Percentiles rank a stretch among this genome's conserved stretches.
Evolutionary conservation across 805 yeast species (phyloP).

Genomic region (Deakozyma indianensis): DNA sequence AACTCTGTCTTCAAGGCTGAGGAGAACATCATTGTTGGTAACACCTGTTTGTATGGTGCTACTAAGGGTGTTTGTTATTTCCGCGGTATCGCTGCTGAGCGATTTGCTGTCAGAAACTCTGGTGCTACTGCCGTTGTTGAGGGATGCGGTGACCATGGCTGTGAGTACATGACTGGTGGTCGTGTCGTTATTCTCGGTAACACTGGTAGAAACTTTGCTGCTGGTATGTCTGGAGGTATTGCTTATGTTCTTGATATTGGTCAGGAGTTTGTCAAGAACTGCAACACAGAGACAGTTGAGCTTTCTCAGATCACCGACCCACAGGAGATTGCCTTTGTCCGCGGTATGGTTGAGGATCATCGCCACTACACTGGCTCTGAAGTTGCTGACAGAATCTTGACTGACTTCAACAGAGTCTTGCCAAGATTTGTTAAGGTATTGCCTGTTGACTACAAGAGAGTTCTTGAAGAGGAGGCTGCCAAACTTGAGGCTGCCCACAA

Average conservation of each 20-base stretch:
- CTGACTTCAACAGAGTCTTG: slow-evolving; percentile 76
- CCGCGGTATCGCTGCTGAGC: slow-evolving; percentile 96
- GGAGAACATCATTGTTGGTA: slow-evolving; percentile 92
- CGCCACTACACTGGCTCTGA: slow-evolving; percentile 89
- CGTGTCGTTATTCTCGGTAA: slow-evolving; percentile 85
- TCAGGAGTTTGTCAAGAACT: slow-evolving; percentile 72
- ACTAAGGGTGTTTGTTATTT: slow-evolving; percentile 89
- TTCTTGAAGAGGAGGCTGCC: slow-evolving; percentile 62
- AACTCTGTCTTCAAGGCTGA: slow-evolving; percentile 78
- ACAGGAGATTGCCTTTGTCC: slow-evolving; percentile 81
- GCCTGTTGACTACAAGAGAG: slow-evolving; percentile 84
- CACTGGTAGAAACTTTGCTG: slow-evolving; percentile 86
- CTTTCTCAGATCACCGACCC: slow-evolving; percentile 68
- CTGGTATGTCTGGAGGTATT: slow-evolving; percentile 99
- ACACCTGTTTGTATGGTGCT: slow-evolving; percentile 96
- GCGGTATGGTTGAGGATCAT: slow-evolving; percentile 90
- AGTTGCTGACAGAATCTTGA: slow-evolving; percentile 69
- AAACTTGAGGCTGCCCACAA: slow-evolving; percentile 46
- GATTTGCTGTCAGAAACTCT: slow-evolving; percentile 96
- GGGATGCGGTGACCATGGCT: slow-evolving; percentile 97
- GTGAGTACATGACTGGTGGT: slow-evolving; percentile 99
- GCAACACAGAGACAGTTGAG: slow-evolving; percentile 72
- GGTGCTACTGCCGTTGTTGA: slow-evolving; percentile 96
- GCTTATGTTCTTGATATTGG: slow-evolving; percentile 93
- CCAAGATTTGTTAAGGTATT: slow-evolving; percentile 86